Evolutionary conservation across 2,329 filamentous ascomycete genomes (phyloP).

Genomic region (Xylariaceae sp.): DNA sequence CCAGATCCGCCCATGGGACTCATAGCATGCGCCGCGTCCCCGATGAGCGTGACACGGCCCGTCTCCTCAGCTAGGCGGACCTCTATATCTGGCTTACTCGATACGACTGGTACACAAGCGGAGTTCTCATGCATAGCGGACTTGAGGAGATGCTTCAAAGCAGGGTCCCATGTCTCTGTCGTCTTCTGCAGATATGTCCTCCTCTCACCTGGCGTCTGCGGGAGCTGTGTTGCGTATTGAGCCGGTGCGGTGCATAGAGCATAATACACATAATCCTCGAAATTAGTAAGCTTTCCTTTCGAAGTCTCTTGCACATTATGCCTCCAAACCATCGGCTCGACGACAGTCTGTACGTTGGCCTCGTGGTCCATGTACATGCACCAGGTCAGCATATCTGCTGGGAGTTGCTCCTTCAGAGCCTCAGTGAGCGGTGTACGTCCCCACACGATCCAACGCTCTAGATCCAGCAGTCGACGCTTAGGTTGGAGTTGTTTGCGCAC

Average conservation of each 20-base stretch:
- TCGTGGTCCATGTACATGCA: slow-evolving; percentile 29
- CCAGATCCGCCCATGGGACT: slow-evolving; percentile 30
- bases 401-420: slow-evolving; percentile 15
- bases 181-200: slow-evolving; percentile 16
- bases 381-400: slow-evolving; percentile 26
- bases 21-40: slow-evolving; percentile 28
- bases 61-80: slow-evolving; percentile 15
- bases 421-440: slow-evolving; percentile 27
- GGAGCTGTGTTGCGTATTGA: slow-evolving; percentile 20
- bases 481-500: slow-evolving; percentile 31
- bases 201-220: slow-evolving; percentile 24
- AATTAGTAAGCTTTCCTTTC: slow-evolving; percentile 18
- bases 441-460: slow-evolving; percentile 32
- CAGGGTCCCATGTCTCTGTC: slow-evolving; percentile 25
- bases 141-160: slow-evolving; percentile 23
- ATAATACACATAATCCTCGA: slow-evolving; percentile 28
- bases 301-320: slow-evolving; percentile 19
- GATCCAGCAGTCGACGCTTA: slow-evolving; percentile 25
- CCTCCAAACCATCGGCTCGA: slow-evolving; percentile 28
- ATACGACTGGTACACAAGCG: slow-evolving; percentile 25
- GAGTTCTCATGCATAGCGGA: slow-evolving; percentile 21
- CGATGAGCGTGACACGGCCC: slow-evolving; percentile 22
- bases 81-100: slow-evolving; percentile 29
- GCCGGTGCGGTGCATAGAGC: slow-evolving; percentile 23
- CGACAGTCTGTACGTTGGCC: slow-evolving; percentile 23